These are phyloP conservation scores for Aureobasidium sp. DNA, from an alignment of 2,329 filamentous ascomycete species.

Conservation along the genomic window DNA sequence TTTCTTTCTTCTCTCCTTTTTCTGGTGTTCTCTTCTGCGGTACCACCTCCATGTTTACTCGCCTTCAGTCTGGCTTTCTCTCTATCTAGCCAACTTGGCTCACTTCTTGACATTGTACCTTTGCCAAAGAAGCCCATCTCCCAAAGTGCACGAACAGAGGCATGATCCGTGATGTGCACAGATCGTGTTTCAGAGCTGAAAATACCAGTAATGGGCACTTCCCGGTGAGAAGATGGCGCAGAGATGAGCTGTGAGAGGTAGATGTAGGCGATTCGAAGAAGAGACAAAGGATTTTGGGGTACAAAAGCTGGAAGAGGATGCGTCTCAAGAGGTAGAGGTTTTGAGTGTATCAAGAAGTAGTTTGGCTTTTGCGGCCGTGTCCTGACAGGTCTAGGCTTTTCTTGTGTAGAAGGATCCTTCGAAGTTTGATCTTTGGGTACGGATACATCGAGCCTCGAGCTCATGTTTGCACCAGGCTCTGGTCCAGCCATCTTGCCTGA, in stretches of 20 bases:
- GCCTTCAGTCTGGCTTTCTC: constrained; percentile 63
- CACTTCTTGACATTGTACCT: constrained; percentile 84
- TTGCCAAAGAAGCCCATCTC: constrained; percentile 97
- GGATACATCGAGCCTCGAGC: neutral
- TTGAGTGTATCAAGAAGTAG: constrained; percentile 70
- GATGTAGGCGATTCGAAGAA: constrained; percentile 70
- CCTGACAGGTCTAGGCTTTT: constrained; percentile 21
- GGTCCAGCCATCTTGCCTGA: neutral
- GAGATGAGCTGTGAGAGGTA: constrained; percentile 42
- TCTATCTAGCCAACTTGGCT: constrained; percentile 84
- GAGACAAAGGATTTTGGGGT: constrained; percentile 83
- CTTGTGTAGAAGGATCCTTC: constrained; percentile 17
- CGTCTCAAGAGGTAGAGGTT: constrained; percentile 71
- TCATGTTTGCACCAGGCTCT: neutral
- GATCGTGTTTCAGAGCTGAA: constrained; percentile 80
- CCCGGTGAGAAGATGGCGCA: constrained; percentile 57
- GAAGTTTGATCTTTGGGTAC: neutral
- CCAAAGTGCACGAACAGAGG: constrained; percentile 77
- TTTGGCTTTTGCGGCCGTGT: constrained; percentile 40
- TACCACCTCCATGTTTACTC: constrained; percentile 32
- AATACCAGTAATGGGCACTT: constrained; percentile 60
- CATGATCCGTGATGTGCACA: constrained; percentile 72
- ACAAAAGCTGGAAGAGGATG: constrained; percentile 84
- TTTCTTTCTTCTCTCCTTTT: constrained; percentile 72
- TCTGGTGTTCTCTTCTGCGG: constrained; percentile 75